Evolutionary conservation across 495 filamentous ascomycete species (phyloP).

Genomic region (Hypoxylon crocopeplum): DNA sequence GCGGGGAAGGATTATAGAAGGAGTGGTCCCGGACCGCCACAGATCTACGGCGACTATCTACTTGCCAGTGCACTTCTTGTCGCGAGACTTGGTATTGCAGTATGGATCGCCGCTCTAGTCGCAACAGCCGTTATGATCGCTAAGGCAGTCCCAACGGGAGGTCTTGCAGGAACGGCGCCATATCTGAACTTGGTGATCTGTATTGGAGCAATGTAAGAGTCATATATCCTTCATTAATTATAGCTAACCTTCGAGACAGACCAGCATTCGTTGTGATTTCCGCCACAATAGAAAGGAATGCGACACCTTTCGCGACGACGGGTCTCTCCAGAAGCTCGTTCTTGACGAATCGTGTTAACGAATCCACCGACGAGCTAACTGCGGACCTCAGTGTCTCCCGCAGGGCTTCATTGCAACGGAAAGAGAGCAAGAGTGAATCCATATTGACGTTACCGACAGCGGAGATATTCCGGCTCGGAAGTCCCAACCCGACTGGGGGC

Average conservation of each 20-base stretch:
- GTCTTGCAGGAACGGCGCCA: conserved; percentile 22
- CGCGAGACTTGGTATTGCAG: conserved; percentile 35
- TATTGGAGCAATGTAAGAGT: conserved; percentile 37
- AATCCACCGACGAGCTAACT: conserved; percentile 25
- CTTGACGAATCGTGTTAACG: conserved; percentile 19
- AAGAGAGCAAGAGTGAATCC: conserved; percentile 33
- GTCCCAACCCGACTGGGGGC: not conserved
- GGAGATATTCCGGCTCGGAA: conserved; percentile 35
- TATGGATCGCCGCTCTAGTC: conserved; percentile 36
- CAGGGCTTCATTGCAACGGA: conserved; percentile 33
- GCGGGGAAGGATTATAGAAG: conserved; percentile 28
- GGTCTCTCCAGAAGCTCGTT: conserved; percentile 30
- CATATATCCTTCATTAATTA: not conserved
- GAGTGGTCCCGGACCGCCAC: conserved; percentile 27
- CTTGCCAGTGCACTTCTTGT: conserved; percentile 42
- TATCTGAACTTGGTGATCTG: conserved; percentile 36
- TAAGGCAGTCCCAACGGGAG: conserved; percentile 14
- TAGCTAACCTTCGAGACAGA: conserved; percentile 14
- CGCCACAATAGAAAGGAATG: conserved; percentile 36
- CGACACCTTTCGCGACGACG: conserved; percentile 34
- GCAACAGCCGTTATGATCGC: conserved; percentile 35
- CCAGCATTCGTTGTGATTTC: conserved; percentile 36
- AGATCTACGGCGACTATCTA: conserved; percentile 35
- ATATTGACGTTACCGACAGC: conserved; percentile 35
- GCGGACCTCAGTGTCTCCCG: conserved; percentile 40